Evolutionary conservation across 768 basidiomycete species (phyloP).

Genomic region (Naganishia kalamii): DNA sequence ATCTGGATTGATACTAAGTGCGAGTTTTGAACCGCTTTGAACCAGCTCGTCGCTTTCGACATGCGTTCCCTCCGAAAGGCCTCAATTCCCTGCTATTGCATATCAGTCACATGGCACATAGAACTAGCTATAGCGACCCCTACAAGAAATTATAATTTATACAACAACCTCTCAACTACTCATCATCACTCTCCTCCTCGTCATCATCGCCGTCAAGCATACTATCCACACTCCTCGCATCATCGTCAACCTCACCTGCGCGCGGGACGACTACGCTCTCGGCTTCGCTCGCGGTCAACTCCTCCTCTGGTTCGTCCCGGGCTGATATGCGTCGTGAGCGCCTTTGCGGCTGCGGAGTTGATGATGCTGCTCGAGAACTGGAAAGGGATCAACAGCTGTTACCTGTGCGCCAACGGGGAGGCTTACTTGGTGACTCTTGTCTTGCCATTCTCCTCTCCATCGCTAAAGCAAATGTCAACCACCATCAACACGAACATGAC

Average conservation of each 20-base stretch:
- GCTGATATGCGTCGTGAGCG: not conserved
- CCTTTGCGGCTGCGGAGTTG: not conserved
- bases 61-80: no score
- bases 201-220: conserved; percentile 14
- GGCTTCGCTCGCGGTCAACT: not conserved
- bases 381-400: not conserved
- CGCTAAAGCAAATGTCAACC: not conserved
- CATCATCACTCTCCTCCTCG: conserved; percentile 9
- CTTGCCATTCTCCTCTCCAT: not conserved
- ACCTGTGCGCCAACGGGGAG: not conserved
- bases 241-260: not conserved
- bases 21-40: no score
- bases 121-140: no score
- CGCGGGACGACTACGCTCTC: not conserved
- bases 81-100: no score
- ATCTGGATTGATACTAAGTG: no score
- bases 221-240: conserved; percentile 11
- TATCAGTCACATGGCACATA: no score
- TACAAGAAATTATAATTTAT: no score
- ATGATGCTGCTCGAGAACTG: not conserved
- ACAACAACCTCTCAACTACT: no score
- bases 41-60: no score
- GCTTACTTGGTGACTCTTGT: not conserved
- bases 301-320: not conserved
- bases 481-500: not conserved